Conservation (phyloP, 179 eudicot genomes). For the Beta corolliflora region DNA sequence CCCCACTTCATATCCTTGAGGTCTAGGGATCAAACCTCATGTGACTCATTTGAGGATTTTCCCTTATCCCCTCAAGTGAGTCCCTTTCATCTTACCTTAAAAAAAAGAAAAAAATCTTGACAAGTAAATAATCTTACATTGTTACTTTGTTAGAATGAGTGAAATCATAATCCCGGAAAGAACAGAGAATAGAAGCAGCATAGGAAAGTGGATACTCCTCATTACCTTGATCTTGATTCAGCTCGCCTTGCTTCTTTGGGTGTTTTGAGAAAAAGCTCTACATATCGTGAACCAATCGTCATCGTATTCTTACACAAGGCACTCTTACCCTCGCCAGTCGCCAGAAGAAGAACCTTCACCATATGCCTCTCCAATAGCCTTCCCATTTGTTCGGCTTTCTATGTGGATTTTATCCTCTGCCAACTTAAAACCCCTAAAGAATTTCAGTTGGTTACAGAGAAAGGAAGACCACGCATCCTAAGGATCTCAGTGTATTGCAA, state of each 20-base stretch:
- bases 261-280: slow-evolving; percentile 82
- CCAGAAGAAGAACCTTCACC: slow-evolving; percentile 73
- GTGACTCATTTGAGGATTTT: no score
- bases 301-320: slow-evolving; percentile 75
- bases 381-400: slow-evolving; percentile 76
- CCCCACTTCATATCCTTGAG: no score
- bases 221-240: slow-evolving; percentile 67
- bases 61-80: no score
- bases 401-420: slow-evolving; percentile 62
- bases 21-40: no score
- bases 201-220: background rate
- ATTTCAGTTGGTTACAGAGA: slow-evolving; percentile 61
- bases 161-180: slow-evolving; percentile 34
- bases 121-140: slow-evolving; percentile 42
- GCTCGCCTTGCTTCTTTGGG: slow-evolving; percentile 71
- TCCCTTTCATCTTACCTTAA: no score
- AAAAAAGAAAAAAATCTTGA: no score
- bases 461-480: slow-evolving; percentile 85
- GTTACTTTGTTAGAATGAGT: slow-evolving; percentile 15
- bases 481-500: slow-evolving; percentile 71
- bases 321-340: slow-evolving; percentile 30
- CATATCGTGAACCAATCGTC: slow-evolving; percentile 75
- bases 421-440: slow-evolving; percentile 59
- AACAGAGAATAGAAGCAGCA: background rate
- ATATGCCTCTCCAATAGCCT: slow-evolving; percentile 82